A percentile compares a stretch with the other conserved stretches of the same genome.
phyloP scores from a whole-genome alignment of 1,139 yeast species.

The Kodamaea arcana region DNA sequence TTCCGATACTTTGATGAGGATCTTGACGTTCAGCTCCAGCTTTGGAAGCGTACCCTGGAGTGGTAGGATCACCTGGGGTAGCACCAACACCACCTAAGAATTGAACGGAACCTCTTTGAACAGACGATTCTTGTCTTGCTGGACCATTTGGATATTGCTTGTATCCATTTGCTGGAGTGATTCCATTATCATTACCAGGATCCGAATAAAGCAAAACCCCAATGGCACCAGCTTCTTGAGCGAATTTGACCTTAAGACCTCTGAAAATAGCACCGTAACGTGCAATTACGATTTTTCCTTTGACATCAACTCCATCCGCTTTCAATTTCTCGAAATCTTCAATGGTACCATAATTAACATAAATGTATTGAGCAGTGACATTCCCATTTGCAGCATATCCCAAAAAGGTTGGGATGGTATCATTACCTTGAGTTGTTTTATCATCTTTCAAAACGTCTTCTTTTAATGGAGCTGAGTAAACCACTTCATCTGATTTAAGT shows the following conservation, averaged over 20 bases:
- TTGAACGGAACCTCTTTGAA: slow-evolving; percentile 71
- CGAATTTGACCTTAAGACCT: slow-evolving; percentile 46
- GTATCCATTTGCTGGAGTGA: slow-evolving; percentile 42
- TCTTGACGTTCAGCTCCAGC: slow-evolving; percentile 45
- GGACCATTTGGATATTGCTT: slow-evolving; percentile 45
- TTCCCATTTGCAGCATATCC: slow-evolving; percentile 48
- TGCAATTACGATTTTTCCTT: slow-evolving; percentile 41
- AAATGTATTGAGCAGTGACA: slow-evolving; percentile 42
- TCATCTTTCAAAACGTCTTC: slow-evolving; percentile 76
- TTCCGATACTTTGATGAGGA: slow-evolving; percentile 39
- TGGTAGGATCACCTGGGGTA: slow-evolving; percentile 85
- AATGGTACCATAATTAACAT: slow-evolving; percentile 38
- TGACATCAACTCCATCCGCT: slow-evolving; percentile 31
- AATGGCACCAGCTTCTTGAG: slow-evolving; percentile 44
- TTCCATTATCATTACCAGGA: slow-evolving; percentile 43
- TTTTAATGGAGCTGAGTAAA: slow-evolving; percentile 59
- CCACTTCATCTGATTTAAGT: slow-evolving; percentile 23
- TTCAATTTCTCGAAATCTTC: slow-evolving; percentile 35
- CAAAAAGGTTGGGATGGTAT: slow-evolving; percentile 42
- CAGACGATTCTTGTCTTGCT: slow-evolving; percentile 45
- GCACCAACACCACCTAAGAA: slow-evolving; percentile 58
- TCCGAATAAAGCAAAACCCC: slow-evolving; percentile 44
- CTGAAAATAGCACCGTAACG: slow-evolving; percentile 41
- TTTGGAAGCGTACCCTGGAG: slow-evolving; percentile 77
- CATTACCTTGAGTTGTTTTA: slow-evolving; percentile 52